Percentiles rank a stretch among this genome's conserved stretches.
phyloP scores from a whole-genome alignment of 2,329 filamentous ascomycete genomes.

The Beauveria varroae region DNA sequence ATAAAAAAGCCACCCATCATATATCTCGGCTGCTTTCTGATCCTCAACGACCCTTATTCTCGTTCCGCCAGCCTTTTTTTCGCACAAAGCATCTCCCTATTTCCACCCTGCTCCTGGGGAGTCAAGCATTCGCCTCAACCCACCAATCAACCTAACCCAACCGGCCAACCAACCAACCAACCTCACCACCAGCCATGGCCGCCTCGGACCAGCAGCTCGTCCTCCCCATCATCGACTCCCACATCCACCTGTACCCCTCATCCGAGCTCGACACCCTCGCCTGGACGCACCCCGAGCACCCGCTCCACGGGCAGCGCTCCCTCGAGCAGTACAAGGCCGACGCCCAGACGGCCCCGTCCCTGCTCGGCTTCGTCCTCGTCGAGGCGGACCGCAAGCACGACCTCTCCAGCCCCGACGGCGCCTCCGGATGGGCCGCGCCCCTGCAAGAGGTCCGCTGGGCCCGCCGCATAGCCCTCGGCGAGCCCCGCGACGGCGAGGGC shows the following conservation, averaged over 20 bases:
- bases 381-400: conserved; percentile 71
- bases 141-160: neutral
- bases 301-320: conserved; percentile 58
- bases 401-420: conserved; percentile 36
- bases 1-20: neutral
- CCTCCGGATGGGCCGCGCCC: conserved; percentile 56
- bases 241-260: conserved; percentile 80
- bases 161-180: neutral
- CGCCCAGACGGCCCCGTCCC: conserved; percentile 31
- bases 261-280: conserved; percentile 58
- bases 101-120: neutral
- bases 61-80: neutral
- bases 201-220: conserved; percentile 18
- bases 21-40: neutral
- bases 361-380: conserved; percentile 71
- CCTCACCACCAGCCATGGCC: neutral
- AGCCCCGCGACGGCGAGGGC: conserved; percentile 49
- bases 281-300: conserved; percentile 57
- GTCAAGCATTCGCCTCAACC: neutral
- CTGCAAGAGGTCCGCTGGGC: conserved; percentile 67
- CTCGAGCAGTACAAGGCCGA: conserved; percentile 53
- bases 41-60: neutral
- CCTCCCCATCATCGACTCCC: conserved; percentile 72
- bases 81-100: no score
- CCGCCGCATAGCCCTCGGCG: conserved; percentile 55